Evolutionary conservation across 2,329 filamentous ascomycete genomes (phyloP).

Genomic region (Epichloe hybrida): DNA sequence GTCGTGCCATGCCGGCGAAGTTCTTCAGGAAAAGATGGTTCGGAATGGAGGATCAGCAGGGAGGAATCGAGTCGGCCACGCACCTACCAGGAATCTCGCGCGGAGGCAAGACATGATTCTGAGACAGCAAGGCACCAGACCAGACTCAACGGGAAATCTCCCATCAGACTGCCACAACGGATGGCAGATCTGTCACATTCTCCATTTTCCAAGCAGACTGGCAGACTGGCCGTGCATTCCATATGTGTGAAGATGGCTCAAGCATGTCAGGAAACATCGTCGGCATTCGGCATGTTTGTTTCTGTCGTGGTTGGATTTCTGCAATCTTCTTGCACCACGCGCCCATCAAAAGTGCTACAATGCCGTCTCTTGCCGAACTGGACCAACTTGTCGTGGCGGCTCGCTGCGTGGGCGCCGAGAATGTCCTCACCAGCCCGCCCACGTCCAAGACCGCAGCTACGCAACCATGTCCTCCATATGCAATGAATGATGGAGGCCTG

Average conservation of each 20-base stretch:
- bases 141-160: no score
- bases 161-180: no score
- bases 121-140: background rate
- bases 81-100: background rate
- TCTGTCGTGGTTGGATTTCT: no score
- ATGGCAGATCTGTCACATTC: no score
- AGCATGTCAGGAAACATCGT: no score
- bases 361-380: no score
- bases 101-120: background rate
- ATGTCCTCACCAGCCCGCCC: slow-evolving; percentile 25
- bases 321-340: background rate
- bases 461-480: slow-evolving; percentile 36
- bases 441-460: slow-evolving; percentile 32
- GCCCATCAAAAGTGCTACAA: no score
- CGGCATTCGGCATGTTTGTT: no score
- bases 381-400: slow-evolving; percentile 23
- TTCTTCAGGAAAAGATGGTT: background rate
- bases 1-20: no score
- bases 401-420: slow-evolving; percentile 24
- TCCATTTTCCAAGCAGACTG: no score
- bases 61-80: background rate
- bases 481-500: slow-evolving; percentile 16
- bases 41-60: background rate
- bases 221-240: no score
- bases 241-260: no score